phyloP scores from a whole-genome alignment of 2,329 filamentous ascomycete genomes.

The Neofusicoccum kwambonambiense region DNA sequence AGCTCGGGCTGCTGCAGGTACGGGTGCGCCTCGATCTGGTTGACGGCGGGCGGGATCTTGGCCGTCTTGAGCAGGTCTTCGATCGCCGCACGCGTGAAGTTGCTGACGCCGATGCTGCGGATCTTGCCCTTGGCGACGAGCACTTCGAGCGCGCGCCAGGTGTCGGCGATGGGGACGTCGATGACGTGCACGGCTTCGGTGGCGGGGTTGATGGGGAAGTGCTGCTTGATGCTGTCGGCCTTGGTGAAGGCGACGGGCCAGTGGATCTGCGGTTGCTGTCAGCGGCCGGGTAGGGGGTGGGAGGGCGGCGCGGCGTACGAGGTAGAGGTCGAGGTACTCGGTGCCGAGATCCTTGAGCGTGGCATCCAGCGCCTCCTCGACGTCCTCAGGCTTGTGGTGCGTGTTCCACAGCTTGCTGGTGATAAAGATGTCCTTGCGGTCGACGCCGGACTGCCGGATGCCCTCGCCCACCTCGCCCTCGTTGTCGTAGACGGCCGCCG shows the following conservation, averaged over 20 bases:
- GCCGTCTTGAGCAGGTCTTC: conserved; percentile 26
- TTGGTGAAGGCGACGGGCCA: conserved; percentile 63
- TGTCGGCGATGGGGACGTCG: conserved; percentile 40
- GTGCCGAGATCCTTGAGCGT: conserved; percentile 60
- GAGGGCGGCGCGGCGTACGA: not conserved
- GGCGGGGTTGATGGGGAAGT: conserved; percentile 56
- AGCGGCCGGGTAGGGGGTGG: conserved; percentile 27
- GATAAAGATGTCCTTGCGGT: conserved; percentile 49
- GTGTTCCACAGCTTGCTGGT: conserved; percentile 79
- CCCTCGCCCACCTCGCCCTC: conserved; percentile 50
- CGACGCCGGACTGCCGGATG: conserved; percentile 45
- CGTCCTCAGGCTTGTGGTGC: conserved; percentile 71
- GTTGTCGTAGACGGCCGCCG: conserved; percentile 51
- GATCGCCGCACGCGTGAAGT: conserved; percentile 23
- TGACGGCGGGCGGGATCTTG: conserved; percentile 49
- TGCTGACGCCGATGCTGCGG: conserved; percentile 40
- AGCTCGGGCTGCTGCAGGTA: conserved; percentile 64
- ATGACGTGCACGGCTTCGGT: conserved; percentile 44
- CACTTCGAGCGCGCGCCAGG: conserved; percentile 42
- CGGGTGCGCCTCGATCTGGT: conserved; percentile 66
- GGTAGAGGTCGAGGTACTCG: conserved; percentile 62
- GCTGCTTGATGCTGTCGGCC: conserved; percentile 69
- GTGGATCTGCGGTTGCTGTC: conserved; percentile 51
- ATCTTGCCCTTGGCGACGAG: conserved; percentile 43
- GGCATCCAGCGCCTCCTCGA: conserved; percentile 57